Percentiles rank a stretch among this genome's conserved stretches.
These are phyloP conservation scores for Silene latifolia DNA, from an alignment of 148 eudicot genomes.

Conservation along the genomic window DNA sequence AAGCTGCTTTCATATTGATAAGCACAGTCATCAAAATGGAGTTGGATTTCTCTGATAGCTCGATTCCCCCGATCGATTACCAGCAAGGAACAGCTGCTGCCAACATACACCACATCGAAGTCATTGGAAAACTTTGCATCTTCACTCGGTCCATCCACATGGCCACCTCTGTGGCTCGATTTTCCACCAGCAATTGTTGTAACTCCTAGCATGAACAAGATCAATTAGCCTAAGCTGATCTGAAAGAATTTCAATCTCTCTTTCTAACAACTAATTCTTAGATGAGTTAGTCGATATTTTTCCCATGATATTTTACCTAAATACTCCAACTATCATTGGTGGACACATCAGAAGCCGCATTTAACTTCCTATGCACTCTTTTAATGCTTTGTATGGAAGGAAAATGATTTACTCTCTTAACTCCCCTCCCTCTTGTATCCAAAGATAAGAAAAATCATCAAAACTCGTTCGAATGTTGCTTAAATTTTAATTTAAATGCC, in stretches of 20 bases:
- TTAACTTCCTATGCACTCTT: not conserved
- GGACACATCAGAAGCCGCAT: not conserved
- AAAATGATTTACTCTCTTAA: too few species aligned
- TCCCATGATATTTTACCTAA: not conserved
- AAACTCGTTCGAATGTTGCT: too few species aligned
- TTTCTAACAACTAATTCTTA: not conserved
- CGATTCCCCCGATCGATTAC: slow-evolving; percentile 92
- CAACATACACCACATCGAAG: slow-evolving; percentile 89
- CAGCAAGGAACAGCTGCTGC: slow-evolving; percentile 95
- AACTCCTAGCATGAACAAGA: slow-evolving; percentile 44
- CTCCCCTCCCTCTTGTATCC: too few species aligned
- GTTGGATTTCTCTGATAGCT: slow-evolving; percentile 91
- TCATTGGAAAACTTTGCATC: slow-evolving; percentile 98
- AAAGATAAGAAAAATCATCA: too few species aligned
- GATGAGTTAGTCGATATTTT: not conserved
- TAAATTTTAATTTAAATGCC: not conserved
- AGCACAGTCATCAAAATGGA: slow-evolving; percentile 96
- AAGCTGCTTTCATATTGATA: slow-evolving; percentile 91
- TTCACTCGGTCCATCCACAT: slow-evolving; percentile 98
- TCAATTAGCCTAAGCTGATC: slow-evolving; percentile 9
- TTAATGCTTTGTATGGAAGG: too few species aligned
- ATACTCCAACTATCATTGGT: not conserved
- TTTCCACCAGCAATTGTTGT: slow-evolving; percentile 99
- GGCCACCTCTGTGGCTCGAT: slow-evolving; percentile 71
- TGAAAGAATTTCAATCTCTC: not conserved